Conservation (phyloP, 352 stramenopile genomes). For the Phytopythium oedochilum region DNA sequence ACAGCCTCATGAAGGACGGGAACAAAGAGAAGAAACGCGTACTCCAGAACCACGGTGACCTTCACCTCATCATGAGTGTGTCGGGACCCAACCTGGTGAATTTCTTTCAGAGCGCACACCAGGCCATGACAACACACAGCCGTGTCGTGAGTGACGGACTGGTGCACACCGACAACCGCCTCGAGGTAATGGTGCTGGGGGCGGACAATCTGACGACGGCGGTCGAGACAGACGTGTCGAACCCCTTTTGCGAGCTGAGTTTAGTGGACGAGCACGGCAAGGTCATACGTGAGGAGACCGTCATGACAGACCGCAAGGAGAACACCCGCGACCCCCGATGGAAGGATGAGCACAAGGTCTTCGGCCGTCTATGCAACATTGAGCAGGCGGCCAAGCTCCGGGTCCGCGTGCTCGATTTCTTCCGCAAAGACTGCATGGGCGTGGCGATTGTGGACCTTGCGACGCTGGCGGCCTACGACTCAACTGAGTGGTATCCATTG, state of each 20-base stretch:
- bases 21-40: constrained; percentile 34
- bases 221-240: constrained; percentile 57
- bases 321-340: constrained; percentile 53
- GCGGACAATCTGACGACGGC: constrained; percentile 47
- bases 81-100: constrained; percentile 55
- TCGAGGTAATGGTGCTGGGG: constrained; percentile 55
- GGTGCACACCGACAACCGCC: constrained; percentile 64
- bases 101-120: constrained; percentile 49
- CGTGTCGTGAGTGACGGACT: constrained; percentile 36
- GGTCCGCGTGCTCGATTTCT: constrained; percentile 46
- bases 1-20: constrained; percentile 10
- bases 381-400: constrained; percentile 48
- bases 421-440: constrained; percentile 53
- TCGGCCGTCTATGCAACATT: constrained; percentile 54
- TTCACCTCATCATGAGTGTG: constrained; percentile 63
- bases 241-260: constrained; percentile 58
- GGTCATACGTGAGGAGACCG: constrained; percentile 42
- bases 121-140: constrained; percentile 26
- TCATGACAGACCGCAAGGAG: constrained; percentile 46
- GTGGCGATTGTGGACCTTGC: constrained; percentile 41
- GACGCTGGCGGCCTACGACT: constrained; percentile 39
- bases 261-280: constrained; percentile 49
- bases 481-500: constrained; percentile 44
- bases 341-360: constrained; percentile 59
- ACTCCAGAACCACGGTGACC: constrained; percentile 44